Evolutionary conservation across 192 early-diverging fungal species (phyloP).

Genomic region (Gryganskiella cystojenkinii): DNA sequence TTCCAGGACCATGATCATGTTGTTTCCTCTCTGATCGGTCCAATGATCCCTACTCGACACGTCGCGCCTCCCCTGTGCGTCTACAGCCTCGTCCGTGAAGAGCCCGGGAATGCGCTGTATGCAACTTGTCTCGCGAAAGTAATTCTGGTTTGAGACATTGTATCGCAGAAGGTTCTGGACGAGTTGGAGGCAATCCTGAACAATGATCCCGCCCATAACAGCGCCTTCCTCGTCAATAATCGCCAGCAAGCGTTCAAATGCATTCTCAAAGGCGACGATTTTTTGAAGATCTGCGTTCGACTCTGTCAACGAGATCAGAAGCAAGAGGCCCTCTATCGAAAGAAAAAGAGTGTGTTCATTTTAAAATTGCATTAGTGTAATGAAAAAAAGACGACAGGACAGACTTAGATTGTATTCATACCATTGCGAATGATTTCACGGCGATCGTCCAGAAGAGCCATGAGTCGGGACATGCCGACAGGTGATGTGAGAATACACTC

Average conservation of each 20-base stretch:
- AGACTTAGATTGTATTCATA: conserved; percentile 44
- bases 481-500: conserved; percentile 89
- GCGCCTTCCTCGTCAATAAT: conserved; percentile 94
- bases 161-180: conserved; percentile 93
- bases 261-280: conserved; percentile 98
- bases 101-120: conserved; percentile 89
- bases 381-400: no score
- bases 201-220: conserved; percentile 92
- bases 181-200: conserved; percentile 95
- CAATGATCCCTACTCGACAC: conserved; percentile 66
- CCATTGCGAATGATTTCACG: conserved; percentile 97
- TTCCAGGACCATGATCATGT: conserved; percentile 89
- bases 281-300: conserved; percentile 97
- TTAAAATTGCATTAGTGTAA: no score
- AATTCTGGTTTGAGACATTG: conserved; percentile 98
- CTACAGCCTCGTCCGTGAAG: conserved; percentile 59
- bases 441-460: conserved; percentile 93
- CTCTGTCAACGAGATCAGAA: conserved; percentile 92
- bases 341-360: no score
- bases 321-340: conserved; percentile 84
- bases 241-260: conserved; percentile 91
- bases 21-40: conserved; percentile 86
- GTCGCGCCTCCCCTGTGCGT: conserved; percentile 55
- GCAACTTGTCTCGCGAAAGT: conserved; percentile 96
- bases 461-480: conserved; percentile 85